Evolutionary conservation across 805 yeast genomes (phyloP), one percentile per base, ranked within the genome.

Genomic region (Cyberlindnera lachancei): DNA sequence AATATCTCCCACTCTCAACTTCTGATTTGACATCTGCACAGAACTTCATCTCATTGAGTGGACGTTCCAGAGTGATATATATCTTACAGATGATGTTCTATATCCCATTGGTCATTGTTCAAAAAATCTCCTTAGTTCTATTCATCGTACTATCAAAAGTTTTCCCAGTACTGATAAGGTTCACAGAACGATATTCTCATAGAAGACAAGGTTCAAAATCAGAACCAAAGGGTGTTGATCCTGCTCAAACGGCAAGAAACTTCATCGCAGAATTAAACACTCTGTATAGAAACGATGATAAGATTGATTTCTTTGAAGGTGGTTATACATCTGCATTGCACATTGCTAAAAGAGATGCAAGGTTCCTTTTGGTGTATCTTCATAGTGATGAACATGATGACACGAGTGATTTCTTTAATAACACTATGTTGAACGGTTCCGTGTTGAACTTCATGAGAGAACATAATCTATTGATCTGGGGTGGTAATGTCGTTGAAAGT

Each of bases 301-400:
- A 33, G 12, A 13, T 47, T 16, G 31, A 69, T 58, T 31, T 83
- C 44, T 68, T 72, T 36, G 76, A 74, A 45, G 87, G 87, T 12
- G 79, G 94, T 22, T 90, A 87, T 57, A 75, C 88, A 2, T 79
- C 79, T 36, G 88, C 95, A 2, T 59, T 88, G 33, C 76, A 71
- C 46, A 62, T 68, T 46, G 81, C 92, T 22, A 79, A 82, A 31
- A 63, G 69, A 22, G 73, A 82, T 34, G 79, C 78, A 18, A 74
- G 77, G 53, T 85, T 85, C 65, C 63, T 88, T 25, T 58, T 84
- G 31, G 73, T 87, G 3, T 77, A 83, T 42, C 57, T 92, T 30
- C 82, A 84, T 34, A 79, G 83, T 48, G 75, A 76, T 15, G 72
- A 76, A 35, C 79, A 83, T 50, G 87, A 82, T 37, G 74, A 75